Conservation (phyloP, 2,329 filamentous ascomycete species). For the Calycina marina region DNA sequence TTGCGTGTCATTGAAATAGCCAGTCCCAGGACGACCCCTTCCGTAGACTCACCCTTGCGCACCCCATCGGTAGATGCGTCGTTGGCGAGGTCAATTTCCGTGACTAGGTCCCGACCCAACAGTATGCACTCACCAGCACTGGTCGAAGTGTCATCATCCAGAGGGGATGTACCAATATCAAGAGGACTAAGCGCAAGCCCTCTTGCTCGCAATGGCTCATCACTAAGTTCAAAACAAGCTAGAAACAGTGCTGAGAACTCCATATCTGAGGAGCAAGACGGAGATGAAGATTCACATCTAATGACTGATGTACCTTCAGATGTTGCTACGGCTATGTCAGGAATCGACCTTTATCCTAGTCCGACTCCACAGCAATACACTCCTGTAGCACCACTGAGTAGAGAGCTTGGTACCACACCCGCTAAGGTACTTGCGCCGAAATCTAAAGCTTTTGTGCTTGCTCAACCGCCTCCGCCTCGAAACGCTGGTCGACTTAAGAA, state of each 20-base stretch:
- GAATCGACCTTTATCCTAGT: constrained; percentile 12
- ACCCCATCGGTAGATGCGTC: constrained; percentile 10
- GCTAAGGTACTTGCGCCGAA: constrained; percentile 1
- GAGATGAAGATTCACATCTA: constrained; percentile 5
- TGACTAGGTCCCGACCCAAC: constrained; percentile 14
- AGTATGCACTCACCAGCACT: constrained; percentile 12
- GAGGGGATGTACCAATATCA: constrained; percentile 14
- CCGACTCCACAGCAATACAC: constrained; percentile 4
- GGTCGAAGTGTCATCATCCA: constrained; percentile 8
- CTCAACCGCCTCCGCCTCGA: constrained; percentile 15
- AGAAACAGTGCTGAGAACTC: constrained; percentile 14
- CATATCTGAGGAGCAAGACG: constrained; percentile 19
- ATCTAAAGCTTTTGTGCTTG: constrained; percentile 13
- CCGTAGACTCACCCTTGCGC: constrained; percentile 12
- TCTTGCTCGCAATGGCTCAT: constrained; percentile 12
- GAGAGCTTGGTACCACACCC: neutral
- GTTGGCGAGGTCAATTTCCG: constrained; percentile 6
- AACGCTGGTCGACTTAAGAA: constrained; percentile 4
- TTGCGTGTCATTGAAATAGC: constrained; percentile 21
- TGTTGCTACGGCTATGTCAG: constrained; percentile 16
- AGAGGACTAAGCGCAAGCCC: constrained; percentile 15
- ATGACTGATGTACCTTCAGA: constrained; percentile 13
- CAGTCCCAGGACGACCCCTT: constrained; percentile 13
- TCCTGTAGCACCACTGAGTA: constrained; percentile 1
- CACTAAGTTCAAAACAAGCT: constrained; percentile 10